phyloP scores from a whole-genome alignment of 2,329 filamentous ascomycete genomes.

The Simplicillium sp. region DNA sequence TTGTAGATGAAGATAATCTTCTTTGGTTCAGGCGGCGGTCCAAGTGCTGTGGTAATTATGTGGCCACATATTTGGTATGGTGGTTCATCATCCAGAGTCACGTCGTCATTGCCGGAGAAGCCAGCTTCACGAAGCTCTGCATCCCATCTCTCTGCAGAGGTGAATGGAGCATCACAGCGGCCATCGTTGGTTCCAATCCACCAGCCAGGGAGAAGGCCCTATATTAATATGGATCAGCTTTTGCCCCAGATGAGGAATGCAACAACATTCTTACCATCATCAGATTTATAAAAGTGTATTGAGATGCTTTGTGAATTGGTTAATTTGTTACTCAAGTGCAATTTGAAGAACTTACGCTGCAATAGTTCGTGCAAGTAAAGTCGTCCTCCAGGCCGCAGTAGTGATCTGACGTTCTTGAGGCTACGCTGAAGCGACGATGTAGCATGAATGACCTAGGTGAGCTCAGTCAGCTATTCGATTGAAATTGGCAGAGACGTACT shows the following conservation, averaged over 20 bases:
- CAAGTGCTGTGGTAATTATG: conserved; percentile 6
- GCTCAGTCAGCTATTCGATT: background rate
- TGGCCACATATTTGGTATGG: conserved; percentile 9
- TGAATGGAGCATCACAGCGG: conserved; percentile 15
- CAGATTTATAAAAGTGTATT: too few relatives aligned
- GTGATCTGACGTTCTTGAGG: conserved; percentile 19
- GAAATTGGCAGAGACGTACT: background rate
- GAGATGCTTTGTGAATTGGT: too few relatives aligned
- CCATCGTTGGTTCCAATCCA: conserved; percentile 21
- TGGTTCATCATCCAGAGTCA: conserved; percentile 11
- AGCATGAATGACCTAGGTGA: conserved; percentile 19
- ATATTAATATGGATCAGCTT: background rate
- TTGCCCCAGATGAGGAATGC: too few relatives aligned
- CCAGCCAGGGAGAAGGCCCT: conserved; percentile 20
- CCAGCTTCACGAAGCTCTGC: conserved; percentile 14
- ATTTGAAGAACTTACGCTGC: background rate
- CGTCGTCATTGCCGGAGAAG: conserved; percentile 14
- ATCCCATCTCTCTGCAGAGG: conserved; percentile 15
- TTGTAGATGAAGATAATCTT: conserved; percentile 2
- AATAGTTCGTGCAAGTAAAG: conserved; percentile 19
- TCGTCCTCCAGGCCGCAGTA: conserved; percentile 21
- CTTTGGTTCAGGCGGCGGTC: background rate
- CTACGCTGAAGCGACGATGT: conserved; percentile 16
- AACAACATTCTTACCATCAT: too few relatives aligned
- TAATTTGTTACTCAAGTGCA: background rate